These are phyloP conservation scores for Lipomyces sp. DNA, from an alignment of 805 yeast genomes.

Conservation along the genomic window DNA sequence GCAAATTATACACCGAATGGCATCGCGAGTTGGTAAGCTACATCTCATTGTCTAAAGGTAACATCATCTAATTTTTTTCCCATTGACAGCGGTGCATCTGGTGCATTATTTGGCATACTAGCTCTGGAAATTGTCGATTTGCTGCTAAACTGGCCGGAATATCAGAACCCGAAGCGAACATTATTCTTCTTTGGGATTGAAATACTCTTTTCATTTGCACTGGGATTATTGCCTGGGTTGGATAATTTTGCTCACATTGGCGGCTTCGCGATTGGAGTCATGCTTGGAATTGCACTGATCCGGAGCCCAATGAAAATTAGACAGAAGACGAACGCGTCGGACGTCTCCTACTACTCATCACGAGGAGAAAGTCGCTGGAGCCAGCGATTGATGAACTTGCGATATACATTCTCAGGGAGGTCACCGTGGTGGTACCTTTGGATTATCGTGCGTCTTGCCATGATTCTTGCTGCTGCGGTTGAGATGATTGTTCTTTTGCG, in stretches of 20 bases:
- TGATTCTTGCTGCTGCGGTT: constrained; percentile 47
- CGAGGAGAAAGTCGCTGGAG: constrained; percentile 20
- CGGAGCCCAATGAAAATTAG: constrained; percentile 50
- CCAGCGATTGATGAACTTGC: constrained; percentile 33
- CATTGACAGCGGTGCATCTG: constrained; percentile 62
- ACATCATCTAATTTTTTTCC: neutral
- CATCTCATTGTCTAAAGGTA: neutral
- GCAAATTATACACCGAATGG: constrained; percentile 68
- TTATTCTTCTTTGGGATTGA: constrained; percentile 53
- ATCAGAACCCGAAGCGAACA: constrained; percentile 46
- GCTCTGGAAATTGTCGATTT: constrained; percentile 56
- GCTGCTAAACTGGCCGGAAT: constrained; percentile 51
- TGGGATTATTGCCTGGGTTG: constrained; percentile 69
- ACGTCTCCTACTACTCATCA: constrained; percentile 14
- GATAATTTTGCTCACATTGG: constrained; percentile 77
- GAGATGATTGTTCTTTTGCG: constrained; percentile 50
- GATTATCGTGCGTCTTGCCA: constrained; percentile 48
- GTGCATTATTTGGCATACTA: constrained; percentile 66
- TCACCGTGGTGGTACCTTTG: constrained; percentile 47
- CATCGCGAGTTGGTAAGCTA: constrained; percentile 40
- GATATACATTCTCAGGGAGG: constrained; percentile 30
- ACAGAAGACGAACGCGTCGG: constrained; percentile 26
- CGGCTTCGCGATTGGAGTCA: constrained; percentile 62
- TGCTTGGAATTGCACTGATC: constrained; percentile 49
- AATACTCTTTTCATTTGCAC: constrained; percentile 54